Evolutionary conservation across 2,329 filamentous ascomycete genomes (phyloP), one percentile per base, ranked within the genome.

Genomic region (Ophiosphaerella narmari): DNA sequence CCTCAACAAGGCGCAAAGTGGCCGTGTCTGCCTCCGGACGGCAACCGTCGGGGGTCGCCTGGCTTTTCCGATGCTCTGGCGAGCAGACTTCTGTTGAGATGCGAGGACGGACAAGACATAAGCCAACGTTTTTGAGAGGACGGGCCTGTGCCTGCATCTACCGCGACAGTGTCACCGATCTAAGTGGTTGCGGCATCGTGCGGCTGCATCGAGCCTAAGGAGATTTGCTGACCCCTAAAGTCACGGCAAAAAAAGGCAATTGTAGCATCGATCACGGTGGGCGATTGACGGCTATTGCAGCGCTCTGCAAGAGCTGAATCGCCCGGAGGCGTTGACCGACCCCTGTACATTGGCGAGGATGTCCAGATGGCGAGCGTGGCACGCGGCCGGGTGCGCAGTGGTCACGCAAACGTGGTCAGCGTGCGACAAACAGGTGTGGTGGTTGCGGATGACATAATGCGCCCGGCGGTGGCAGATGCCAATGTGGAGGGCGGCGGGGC

Each of bases 361-460:
- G 21, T 38, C 14, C 43, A 8, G 8, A 21, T 32, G 38, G 36
- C 23, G 34, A 34, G 21, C 29, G 13, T 42, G 48, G 31, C 34
- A 36, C 38, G n/a, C 24, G 38, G 38, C 34, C 34, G 18, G 18
- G 18, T 21, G 18, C 18, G 18, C 18, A 11, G 26, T 8, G 26
- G 11, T 29, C 26, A 29, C 11, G 26, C 11, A 29, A 42, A 24
- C 33, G 29, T 31, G 16, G 14, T 42, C 12, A 29, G 39, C 14
- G 8, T 34, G 29, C 39, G 21, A 21, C 60, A 65, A 52, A 52
- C 46, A 33, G 46, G 36, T 65, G 65, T 40, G 24, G 43, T 21
- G 18, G 18, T 21, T 21, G 18, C 18, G 26, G 36, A 62, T 60
- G 60, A 58, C 62, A 56, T 59, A 60, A 60, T 48, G 39, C 38